These are phyloP conservation scores for Penicillium maclennaniae DNA, from an alignment of 495 filamentous ascomycete species.

Conservation along the genomic window DNA sequence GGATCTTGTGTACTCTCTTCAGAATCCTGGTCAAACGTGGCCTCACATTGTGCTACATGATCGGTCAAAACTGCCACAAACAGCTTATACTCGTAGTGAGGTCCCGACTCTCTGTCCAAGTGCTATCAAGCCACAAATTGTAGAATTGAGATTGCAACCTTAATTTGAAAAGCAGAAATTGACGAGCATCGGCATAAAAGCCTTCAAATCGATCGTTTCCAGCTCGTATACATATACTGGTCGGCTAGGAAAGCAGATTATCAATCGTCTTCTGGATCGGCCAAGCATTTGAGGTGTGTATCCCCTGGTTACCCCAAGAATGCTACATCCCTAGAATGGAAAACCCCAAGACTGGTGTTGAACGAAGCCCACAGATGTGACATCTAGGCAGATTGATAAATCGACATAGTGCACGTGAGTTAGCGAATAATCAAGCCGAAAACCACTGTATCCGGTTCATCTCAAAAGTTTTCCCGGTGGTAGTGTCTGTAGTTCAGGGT, in stretches of 20 bases:
- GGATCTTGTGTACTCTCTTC: no score
- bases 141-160: not conserved
- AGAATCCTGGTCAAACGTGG: no score
- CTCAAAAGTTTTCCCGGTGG: not conserved
- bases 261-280: not conserved
- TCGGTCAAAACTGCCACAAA: not conserved
- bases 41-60: not conserved
- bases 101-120: not conserved
- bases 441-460: not conserved
- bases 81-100: no score
- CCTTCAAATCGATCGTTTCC: not conserved
- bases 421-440: not conserved
- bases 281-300: not conserved
- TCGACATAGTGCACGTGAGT: not conserved
- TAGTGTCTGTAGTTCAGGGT: not conserved
- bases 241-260: not conserved
- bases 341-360: not conserved
- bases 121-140: not conserved
- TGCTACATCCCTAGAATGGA: conserved; percentile 5
- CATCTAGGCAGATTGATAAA: not conserved
- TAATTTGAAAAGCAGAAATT: not conserved
- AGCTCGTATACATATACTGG: not conserved
- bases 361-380: not conserved
- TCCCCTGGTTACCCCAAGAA: conserved; percentile 1
- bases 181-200: not conserved